These are phyloP conservation scores for Lolium multiflorum DNA, from an alignment of 176 grass and related monocot species.

Conservation along the genomic window DNA sequence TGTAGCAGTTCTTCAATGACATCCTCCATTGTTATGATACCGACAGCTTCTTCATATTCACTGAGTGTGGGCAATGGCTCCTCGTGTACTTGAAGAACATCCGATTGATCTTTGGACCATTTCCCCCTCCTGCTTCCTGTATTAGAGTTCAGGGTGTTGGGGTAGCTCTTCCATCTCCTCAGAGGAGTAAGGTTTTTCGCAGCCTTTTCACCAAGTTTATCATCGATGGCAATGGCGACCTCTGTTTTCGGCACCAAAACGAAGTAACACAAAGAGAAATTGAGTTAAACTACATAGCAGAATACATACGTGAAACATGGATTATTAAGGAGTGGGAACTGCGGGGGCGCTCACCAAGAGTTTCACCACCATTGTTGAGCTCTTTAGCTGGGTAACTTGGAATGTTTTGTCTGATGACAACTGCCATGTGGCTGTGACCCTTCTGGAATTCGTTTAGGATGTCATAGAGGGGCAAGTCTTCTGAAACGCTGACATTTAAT, in stretches of 20 bases:
- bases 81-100: constrained; percentile 75
- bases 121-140: constrained; percentile 58
- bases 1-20: constrained; percentile 98
- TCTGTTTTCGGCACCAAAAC: constrained; percentile 42
- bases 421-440: constrained; percentile 99
- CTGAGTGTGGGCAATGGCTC: constrained; percentile 58
- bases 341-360: constrained; percentile 34
- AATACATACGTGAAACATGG: background rate
- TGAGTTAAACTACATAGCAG: background rate
- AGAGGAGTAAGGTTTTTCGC: constrained; percentile 38
- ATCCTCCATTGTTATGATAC: constrained; percentile 98
- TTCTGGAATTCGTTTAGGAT: constrained; percentile 99
- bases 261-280: constrained; percentile 11
- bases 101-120: constrained; percentile 64
- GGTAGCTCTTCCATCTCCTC: constrained; percentile 72
- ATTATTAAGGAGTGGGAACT: background rate
- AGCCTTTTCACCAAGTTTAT: constrained; percentile 57
- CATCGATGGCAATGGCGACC: constrained; percentile 65
- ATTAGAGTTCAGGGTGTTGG: constrained; percentile 51
- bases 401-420: constrained; percentile 67
- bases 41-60: constrained; percentile 87
- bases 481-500: constrained; percentile 66
- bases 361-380: constrained; percentile 46
- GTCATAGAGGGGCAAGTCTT: constrained; percentile 95
- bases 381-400: constrained; percentile 25